Evolutionary conservation across 2,329 filamentous ascomycete species (phyloP).

Genomic region (Hypoxylon sp.): DNA sequence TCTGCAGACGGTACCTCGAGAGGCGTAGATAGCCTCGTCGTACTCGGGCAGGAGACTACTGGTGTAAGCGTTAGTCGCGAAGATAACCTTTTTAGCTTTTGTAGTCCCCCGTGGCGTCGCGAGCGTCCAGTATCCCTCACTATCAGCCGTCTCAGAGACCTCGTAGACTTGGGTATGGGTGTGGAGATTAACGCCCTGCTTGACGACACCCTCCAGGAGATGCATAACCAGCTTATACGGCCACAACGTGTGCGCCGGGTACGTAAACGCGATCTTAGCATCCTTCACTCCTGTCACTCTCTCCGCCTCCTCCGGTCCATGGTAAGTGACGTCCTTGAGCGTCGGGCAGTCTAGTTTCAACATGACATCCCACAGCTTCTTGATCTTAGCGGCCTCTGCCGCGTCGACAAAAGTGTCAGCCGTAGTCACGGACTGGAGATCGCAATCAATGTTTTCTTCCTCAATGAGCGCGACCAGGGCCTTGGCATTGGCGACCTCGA

Average conservation of each 20-base stretch:
- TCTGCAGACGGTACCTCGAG: constrained; percentile 60
- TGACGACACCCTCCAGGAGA: constrained; percentile 40
- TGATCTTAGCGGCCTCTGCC: constrained; percentile 48
- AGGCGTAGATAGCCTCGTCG: constrained; percentile 71
- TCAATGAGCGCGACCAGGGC: constrained; percentile 50
- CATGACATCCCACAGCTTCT: constrained; percentile 51
- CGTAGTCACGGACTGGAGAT: constrained; percentile 47
- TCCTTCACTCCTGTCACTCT: constrained; percentile 51
- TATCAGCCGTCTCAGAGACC: constrained; percentile 42
- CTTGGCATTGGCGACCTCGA: constrained; percentile 49
- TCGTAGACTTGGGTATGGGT: constrained; percentile 46
- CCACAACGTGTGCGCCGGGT: constrained; percentile 47
- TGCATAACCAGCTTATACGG: constrained; percentile 51
- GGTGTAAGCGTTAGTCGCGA: constrained; percentile 78
- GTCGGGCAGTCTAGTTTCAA: constrained; percentile 44
- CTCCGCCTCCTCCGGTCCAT: constrained; percentile 44
- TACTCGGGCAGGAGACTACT: constrained; percentile 71
- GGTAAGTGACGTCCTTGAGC: constrained; percentile 40
- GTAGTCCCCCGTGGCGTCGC: constrained; percentile 68
- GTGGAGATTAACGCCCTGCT: constrained; percentile 47
- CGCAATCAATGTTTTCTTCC: constrained; percentile 53
- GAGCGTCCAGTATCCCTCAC: constrained; percentile 58
- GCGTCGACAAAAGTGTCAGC: constrained; percentile 51
- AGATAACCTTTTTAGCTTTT: constrained; percentile 66
- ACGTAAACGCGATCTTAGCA: constrained; percentile 53